Evolutionary conservation across 441 rosid species (phyloP), one percentile per base, ranked within the genome.

Genomic region (Croton setiger): DNA sequence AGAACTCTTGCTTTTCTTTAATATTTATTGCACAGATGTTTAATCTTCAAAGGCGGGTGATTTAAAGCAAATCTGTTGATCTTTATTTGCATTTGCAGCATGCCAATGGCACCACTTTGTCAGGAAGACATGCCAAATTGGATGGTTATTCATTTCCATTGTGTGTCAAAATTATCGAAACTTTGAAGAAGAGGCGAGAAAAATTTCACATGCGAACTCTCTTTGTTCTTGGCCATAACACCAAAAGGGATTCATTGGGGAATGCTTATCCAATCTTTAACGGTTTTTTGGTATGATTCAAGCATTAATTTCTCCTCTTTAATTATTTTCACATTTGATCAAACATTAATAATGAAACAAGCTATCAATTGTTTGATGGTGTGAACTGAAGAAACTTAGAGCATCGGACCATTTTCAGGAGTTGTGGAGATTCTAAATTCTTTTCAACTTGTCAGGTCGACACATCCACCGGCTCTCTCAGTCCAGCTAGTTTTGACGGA

Each of bases 221-320:
- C 53, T 82, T 76, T 71, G 83, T 91, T 79, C 92, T 93, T 72
- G 72, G 80, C 44, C 87, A 91, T 49, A 93, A 93, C 74, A 93
- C 98, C 71, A 82, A 72, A 82, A 43, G 63, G 71, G 96, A 93
- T 73, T 78, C 86, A 49, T 80, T 77, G 71, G 85, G 85, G 66
- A 84, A 77, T 62, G 72, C 92, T 15, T 79, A 68, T 73, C 97
- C 98, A 23, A 74, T 91, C 77, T 82, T 85, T 72, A 80, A 75
- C 63, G 98, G 98, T 21, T 77, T 85, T 60, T 65, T 90, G 94
- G 98, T 88, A 14, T 72, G 87, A n/a, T 73, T 74, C 57, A 64
- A 63, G 53, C 67, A 18, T 59, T 35, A 12, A 1, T 10, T 37
- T 55, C 55, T 35, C 21, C 44, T 48, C 37, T 36, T 35, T 37